Base-by-base conservation (phyloP, 495 filamentous ascomycete genomes). In the Xylaria sp. region DNA sequence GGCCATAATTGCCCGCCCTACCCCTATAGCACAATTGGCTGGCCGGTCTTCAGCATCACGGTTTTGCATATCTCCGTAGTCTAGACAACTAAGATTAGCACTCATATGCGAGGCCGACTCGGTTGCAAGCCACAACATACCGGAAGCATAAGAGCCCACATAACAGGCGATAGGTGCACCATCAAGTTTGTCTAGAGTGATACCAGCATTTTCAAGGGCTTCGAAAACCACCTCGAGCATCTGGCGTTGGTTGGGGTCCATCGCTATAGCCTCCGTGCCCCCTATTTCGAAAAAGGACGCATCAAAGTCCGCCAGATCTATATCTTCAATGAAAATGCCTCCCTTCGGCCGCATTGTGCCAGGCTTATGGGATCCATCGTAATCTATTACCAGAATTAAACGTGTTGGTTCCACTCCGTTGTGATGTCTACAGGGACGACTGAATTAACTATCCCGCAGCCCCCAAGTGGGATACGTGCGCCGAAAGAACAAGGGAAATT, bases 191-290 rank as follows among this genome's bases (percentile, higher is more conserved):
- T 29, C 15, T 5, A 57, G 3, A 57, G 52, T 5, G 1, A 57
- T 31, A 15, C 52, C 52, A 1, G 24, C 52, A 57, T 57, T 57
- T 33, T 57, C 52, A 5, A 57, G 52, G 2, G 24, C 5, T 24
- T 57, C 52, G 52, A 35, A 37, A 40, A 40, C 57, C 1, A 59
- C 57, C 33, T 59, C 57, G 12, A 59, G 57, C 33, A 59, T 37
- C 31, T 59, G 33, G 33, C 57, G 57, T 21, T 35, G 33, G 33
- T 59, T 59, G 2, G 57, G 57, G n/a, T 59, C 57, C 57, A 59
- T 59, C 2, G 57, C 5, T 3, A 12, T n/a, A 5, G 33, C 57
- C 26, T 37, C 57, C 5, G 31, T 19, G 2, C 15, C 19, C 1
- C 31, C 29, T 2, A 59, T 12, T 12, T 59, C 57, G 31, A 59